Base-by-base conservation (phyloP, 805 yeast genomes). In the Pichia heedii region DNA sequence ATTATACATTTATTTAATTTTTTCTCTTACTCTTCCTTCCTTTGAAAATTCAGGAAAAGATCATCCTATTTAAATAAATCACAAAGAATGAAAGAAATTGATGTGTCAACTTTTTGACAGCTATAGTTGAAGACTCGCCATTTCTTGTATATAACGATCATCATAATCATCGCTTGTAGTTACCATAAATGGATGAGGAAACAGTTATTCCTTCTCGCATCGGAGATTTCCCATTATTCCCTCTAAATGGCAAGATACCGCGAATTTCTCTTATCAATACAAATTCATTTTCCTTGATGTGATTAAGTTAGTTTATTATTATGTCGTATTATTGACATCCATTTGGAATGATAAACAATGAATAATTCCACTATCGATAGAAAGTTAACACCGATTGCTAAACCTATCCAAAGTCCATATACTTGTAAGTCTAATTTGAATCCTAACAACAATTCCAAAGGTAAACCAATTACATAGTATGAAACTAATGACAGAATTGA, bases 381-480 rank as follows among this genome's bases (percentile, higher is more conserved):
- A 22, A 65, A 48, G 21, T 60, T 48, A 39, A 74, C 66, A 13
- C 74, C 77, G 33, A 67, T 54, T 5, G 68, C 60, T 57, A 72
- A 60, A 2, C 65, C 79, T 19, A 66, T 40, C 79, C 79, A 74
- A 40, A 74, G 57, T 0, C 79, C 79, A 13, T 64, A 44, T 32
- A 74, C 67, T 46, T 63, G 62, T 46, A 65, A 49, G 6, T 63
- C 49, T 32, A 65, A 57, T 37, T 62, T 49, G 50, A 73, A 72
- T 3, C 76, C 76, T 36, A 69, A 62, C 15, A 65, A 40, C 38
- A 67, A 57, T 20, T 74, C 77, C 40, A 62, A 57, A 1, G 81
- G 81, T 35, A 73, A 60, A 2, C 77, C 79, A 40, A 75, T 55
- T 6, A 65, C 47, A 50, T 75, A 75, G 50, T 73, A 75, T 40